A percentile compares a stretch with the other conserved stretches of the same genome.
These are phyloP conservation scores for Rossbeevera mucosa DNA, from an alignment of 768 basidiomycete species.

Conservation along the genomic window DNA sequence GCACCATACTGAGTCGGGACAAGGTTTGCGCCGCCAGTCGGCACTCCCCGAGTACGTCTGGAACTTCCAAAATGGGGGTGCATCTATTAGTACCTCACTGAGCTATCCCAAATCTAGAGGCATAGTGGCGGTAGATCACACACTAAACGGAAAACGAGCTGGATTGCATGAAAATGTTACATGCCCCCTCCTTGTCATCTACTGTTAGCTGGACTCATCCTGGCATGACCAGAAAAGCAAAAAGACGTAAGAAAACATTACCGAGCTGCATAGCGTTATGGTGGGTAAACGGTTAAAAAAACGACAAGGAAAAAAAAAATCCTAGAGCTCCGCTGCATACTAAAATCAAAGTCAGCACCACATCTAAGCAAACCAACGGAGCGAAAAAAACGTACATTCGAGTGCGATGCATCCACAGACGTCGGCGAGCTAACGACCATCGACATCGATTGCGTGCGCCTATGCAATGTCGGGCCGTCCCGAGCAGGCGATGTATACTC, in stretches of 20 bases:
- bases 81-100: too few species aligned
- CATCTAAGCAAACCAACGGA: not conserved
- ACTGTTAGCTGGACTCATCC: not conserved
- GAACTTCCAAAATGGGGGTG: too few species aligned
- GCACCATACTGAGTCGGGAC: too few species aligned
- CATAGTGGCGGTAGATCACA: not conserved
- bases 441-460: slow-evolving; percentile 29
- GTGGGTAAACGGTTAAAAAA: not conserved
- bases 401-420: slow-evolving; percentile 6
- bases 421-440: slow-evolving; percentile 19
- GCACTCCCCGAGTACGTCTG: too few species aligned
- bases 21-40: too few species aligned
- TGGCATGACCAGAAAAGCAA: not conserved
- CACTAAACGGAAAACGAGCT: not conserved
- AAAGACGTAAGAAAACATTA: not conserved
- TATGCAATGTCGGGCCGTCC: slow-evolving; percentile 10
- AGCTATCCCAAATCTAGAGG: not conserved
- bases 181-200: slow-evolving; percentile 5
- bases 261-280: slow-evolving; percentile 1
- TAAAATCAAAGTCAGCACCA: slow-evolving; percentile 6
- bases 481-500: not conserved
- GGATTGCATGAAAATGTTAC: slow-evolving; percentile 16
- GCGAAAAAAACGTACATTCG: slow-evolving; percentile 12
- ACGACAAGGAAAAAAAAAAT: not conserved
- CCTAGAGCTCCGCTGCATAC: slow-evolving; percentile 26